A percentile compares a stretch with the other conserved stretches of the same genome.
Conservation (phyloP, 2,329 filamentous ascomycete species). For the Diplodia scrobiculata region DNA sequence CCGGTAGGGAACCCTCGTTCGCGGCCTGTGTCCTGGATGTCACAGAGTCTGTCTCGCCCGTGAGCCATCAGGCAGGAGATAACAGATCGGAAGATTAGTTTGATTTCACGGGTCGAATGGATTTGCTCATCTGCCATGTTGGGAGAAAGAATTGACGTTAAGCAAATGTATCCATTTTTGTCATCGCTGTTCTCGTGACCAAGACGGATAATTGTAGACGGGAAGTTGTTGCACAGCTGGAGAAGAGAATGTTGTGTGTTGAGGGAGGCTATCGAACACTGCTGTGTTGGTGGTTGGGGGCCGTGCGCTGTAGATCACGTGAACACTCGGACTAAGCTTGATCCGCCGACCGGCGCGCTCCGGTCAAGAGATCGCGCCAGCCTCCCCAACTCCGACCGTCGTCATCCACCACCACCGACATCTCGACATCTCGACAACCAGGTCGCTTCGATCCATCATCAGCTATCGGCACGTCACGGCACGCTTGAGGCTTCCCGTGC, state of each 20-base stretch:
- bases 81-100: neutral
- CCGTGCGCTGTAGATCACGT: neutral
- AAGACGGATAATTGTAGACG: no score
- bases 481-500: slow-evolving; percentile 12
- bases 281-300: no score
- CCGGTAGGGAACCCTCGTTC: neutral
- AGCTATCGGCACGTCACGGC: neutral
- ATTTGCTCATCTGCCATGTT: no score
- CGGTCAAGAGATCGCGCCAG: neutral
- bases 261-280: no score
- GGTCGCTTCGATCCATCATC: neutral
- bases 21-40: neutral
- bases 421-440: neutral
- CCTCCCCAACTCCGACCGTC: neutral
- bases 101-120: no score
- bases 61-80: neutral
- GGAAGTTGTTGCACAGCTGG: no score
- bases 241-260: no score
- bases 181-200: no score
- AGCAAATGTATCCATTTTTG: no score
- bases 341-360: neutral
- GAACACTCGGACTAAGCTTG: neutral
- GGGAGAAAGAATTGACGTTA: no score
- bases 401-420: neutral
- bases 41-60: neutral